Evolutionary conservation across 352 stramenopile genomes (phyloP).

Genomic region (Achlya hypogyna): DNA sequence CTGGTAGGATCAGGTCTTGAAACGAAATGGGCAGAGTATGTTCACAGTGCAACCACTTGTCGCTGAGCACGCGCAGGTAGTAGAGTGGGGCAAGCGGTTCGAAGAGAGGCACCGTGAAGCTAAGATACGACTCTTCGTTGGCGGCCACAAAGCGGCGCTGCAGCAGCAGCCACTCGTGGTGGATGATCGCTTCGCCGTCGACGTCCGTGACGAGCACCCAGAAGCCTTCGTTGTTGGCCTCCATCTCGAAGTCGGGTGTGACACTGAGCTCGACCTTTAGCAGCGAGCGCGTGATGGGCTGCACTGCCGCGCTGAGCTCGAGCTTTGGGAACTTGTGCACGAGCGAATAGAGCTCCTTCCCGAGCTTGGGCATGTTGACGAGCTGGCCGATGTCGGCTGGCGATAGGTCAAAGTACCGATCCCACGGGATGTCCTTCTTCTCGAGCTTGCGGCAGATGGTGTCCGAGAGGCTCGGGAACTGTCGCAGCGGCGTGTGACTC

Average conservation of each 20-base stretch:
- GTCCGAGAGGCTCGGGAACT: slow-evolving; percentile 94
- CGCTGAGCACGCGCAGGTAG: slow-evolving; percentile 96
- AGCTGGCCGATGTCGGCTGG: slow-evolving; percentile 95
- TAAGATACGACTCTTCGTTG: slow-evolving; percentile 69
- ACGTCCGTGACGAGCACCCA: slow-evolving; percentile 98
- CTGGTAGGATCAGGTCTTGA: slow-evolving; percentile 97
- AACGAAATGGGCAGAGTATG: slow-evolving; percentile 96
- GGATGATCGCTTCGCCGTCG: slow-evolving; percentile 96
- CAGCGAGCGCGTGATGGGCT: slow-evolving; percentile 97
- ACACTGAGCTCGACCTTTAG: slow-evolving; percentile 94
- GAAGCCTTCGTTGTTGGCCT: slow-evolving; percentile 94
- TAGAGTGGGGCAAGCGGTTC: slow-evolving; percentile 97
- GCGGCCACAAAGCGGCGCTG: slow-evolving; percentile 80
- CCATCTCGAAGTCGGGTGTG: slow-evolving; percentile 96
- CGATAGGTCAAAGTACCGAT: slow-evolving; percentile 96
- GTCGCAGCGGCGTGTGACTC: slow-evolving; percentile 94
- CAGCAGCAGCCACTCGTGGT: slow-evolving; percentile 96
- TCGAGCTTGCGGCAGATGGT: slow-evolving; percentile 96
- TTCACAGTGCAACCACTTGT: slow-evolving; percentile 98
- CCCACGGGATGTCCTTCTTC: slow-evolving; percentile 98
- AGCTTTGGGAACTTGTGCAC: slow-evolving; percentile 98
- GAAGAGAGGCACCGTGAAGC: slow-evolving; percentile 96
- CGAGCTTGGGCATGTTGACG: slow-evolving; percentile 97
- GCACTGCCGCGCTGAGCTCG: slow-evolving; percentile 93
- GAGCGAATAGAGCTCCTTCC: slow-evolving; percentile 96